These are phyloP conservation scores for Sporodiniella umbellata DNA, from an alignment of 371 early-diverging fungal genomes.

Conservation along the genomic window DNA sequence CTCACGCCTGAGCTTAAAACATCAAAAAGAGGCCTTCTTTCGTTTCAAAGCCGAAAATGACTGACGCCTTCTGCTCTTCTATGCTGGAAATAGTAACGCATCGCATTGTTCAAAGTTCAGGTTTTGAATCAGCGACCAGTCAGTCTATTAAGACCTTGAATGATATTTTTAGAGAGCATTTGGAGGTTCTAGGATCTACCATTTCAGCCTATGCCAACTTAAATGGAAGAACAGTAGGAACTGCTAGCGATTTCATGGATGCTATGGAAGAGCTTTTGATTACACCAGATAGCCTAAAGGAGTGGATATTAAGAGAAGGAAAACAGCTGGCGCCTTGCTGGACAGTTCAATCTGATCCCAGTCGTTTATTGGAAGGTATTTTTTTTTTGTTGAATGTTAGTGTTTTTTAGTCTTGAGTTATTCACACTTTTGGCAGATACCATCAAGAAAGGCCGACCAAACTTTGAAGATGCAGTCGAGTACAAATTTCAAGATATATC, in stretches of 20 bases:
- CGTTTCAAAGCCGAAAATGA: slow-evolving; percentile 22
- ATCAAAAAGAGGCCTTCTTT: background rate
- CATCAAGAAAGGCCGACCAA: slow-evolving; percentile 12
- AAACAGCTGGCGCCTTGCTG: slow-evolving; percentile 40
- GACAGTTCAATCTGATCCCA: slow-evolving; percentile 48
- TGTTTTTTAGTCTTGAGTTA: background rate
- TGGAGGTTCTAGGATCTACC: slow-evolving; percentile 38
- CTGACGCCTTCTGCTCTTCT: slow-evolving; percentile 44
- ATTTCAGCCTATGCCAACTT: slow-evolving; percentile 39
- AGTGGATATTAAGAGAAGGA: slow-evolving; percentile 45
- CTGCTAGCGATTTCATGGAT: slow-evolving; percentile 32
- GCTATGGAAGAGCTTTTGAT: slow-evolving; percentile 30
- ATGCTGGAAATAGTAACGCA: slow-evolving; percentile 39
- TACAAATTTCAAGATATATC: slow-evolving; percentile 14
- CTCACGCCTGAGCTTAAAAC: too few species aligned
- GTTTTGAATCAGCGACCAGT: slow-evolving; percentile 41
- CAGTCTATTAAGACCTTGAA: slow-evolving; percentile 38
- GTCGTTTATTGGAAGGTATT: slow-evolving; percentile 41
- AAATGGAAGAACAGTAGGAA: slow-evolving; percentile 36
- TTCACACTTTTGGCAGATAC: slow-evolving; percentile 5
- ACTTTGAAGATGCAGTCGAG: slow-evolving; percentile 14
- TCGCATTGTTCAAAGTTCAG: slow-evolving; percentile 46
- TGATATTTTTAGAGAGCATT: slow-evolving; percentile 42
- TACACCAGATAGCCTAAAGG: slow-evolving; percentile 20
- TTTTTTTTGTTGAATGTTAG: background rate